These are phyloP conservation scores for Farysia itapuensis DNA, from an alignment of 1,284 basidiomycete species.

Conservation along the genomic window DNA sequence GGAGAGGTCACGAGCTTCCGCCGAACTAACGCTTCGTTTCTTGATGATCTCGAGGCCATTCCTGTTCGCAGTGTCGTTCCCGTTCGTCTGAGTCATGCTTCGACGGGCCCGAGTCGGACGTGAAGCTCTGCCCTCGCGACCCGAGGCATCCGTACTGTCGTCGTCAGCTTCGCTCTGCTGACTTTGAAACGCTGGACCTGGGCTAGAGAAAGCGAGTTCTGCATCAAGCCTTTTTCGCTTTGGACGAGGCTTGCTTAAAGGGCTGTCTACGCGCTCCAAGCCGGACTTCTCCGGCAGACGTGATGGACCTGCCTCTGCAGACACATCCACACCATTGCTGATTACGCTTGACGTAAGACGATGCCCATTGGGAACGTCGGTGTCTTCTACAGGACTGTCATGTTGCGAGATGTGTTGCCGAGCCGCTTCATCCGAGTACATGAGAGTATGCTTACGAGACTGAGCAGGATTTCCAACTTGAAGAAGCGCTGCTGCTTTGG, in stretches of 20 bases:
- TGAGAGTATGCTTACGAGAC: too few species aligned
- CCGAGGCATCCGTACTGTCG: conserved; percentile 1
- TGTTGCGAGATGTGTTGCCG: background rate
- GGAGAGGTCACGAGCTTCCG: too few species aligned
- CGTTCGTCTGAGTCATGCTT: conserved; percentile 7
- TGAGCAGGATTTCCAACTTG: too few species aligned
- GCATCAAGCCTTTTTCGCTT: conserved; percentile 45
- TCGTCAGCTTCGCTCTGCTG: conserved; percentile 5
- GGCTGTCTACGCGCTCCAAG: too few species aligned
- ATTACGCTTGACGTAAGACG: too few species aligned
- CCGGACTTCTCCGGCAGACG: background rate
- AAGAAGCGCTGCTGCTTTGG: too few species aligned
- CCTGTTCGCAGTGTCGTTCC: background rate
- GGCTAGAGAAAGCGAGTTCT: conserved; percentile 51
- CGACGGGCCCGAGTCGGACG: conserved; percentile 11
- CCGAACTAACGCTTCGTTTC: too few species aligned
- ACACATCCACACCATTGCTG: background rate
- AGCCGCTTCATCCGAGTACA: background rate
- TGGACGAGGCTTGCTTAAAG: conserved; percentile 1
- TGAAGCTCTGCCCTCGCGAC: conserved; percentile 1
- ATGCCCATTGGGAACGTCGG: background rate
- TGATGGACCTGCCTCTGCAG: conserved; percentile 3
- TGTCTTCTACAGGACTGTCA: background rate
- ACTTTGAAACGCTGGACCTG: conserved; percentile 48
- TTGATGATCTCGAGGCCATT: background rate